phyloP scores from a whole-genome alignment of 345 rosid genomes.

The Limnanthes douglasii region DNA sequence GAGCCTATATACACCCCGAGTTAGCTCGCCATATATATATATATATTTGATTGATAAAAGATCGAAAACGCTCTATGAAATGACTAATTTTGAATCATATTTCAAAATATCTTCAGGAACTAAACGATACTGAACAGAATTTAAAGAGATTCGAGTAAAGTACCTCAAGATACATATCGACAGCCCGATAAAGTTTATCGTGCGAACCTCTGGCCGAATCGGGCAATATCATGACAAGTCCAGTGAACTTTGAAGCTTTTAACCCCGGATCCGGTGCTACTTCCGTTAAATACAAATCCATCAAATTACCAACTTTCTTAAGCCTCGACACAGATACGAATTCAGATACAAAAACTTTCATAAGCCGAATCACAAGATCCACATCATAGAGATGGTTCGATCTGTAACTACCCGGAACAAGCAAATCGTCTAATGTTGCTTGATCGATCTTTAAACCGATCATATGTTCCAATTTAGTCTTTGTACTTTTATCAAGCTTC shows the following conservation, averaged over 20 bases:
- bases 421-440: slow-evolving; percentile 72
- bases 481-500: slow-evolving; percentile 29
- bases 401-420: slow-evolving; percentile 59
- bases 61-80: background rate
- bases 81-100: background rate
- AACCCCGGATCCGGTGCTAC: slow-evolving; percentile 88
- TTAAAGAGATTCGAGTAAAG: background rate
- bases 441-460: slow-evolving; percentile 65
- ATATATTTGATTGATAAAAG: too few species aligned
- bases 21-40: too few species aligned
- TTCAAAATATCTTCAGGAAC: background rate
- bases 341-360: slow-evolving; percentile 39
- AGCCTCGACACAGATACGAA: slow-evolving; percentile 11
- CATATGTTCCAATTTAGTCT: slow-evolving; percentile 62
- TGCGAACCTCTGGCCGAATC: slow-evolving; percentile 55
- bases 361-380: slow-evolving; percentile 49
- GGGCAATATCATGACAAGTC: slow-evolving; percentile 44
- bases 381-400: slow-evolving; percentile 48
- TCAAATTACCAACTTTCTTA: slow-evolving; percentile 52
- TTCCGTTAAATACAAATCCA: slow-evolving; percentile 72
- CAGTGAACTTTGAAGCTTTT: slow-evolving; percentile 53
- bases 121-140: slow-evolving; percentile 3
- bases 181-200: slow-evolving; percentile 50
- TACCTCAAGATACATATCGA: slow-evolving; percentile 85
- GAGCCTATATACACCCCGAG: slow-evolving; percentile 46